These are phyloP conservation scores for Halophytophthora batemanensis DNA, from an alignment of 352 stramenopile species.

Conservation along the genomic window DNA sequence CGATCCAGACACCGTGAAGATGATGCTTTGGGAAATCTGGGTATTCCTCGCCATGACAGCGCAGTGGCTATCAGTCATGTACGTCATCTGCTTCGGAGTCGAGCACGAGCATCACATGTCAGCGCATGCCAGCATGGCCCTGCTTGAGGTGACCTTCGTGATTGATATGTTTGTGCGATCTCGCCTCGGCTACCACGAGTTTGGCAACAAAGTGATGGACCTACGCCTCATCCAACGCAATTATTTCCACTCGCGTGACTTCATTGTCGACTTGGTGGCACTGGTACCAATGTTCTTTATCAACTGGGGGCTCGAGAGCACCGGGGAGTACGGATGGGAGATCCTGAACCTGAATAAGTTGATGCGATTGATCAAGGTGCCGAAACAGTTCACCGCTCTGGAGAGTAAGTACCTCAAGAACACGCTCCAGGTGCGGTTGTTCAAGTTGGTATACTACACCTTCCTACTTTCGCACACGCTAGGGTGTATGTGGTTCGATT, in stretches of 20 bases:
- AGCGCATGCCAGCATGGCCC: constrained; percentile 26
- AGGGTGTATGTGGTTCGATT: constrained; percentile 67
- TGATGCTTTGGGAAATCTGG: constrained; percentile 61
- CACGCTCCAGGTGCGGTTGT: constrained; percentile 55
- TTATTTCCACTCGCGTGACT: constrained; percentile 47
- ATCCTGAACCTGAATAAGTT: constrained; percentile 72
- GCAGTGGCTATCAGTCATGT: constrained; percentile 45
- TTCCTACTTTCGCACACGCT: constrained; percentile 59
- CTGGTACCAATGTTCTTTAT: constrained; percentile 49
- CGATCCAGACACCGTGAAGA: constrained; percentile 47
- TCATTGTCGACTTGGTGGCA: constrained; percentile 44
- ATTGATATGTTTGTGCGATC: constrained; percentile 54
- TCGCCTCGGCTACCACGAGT: constrained; percentile 56
- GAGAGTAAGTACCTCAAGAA: constrained; percentile 66
- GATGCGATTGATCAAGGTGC: constrained; percentile 52
- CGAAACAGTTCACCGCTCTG: constrained; percentile 41
- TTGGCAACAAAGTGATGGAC: constrained; percentile 73
- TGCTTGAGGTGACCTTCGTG: constrained; percentile 49
- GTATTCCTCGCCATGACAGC: constrained; percentile 50
- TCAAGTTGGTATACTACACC: constrained; percentile 78
- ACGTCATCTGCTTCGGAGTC: constrained; percentile 45
- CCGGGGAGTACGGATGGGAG: constrained; percentile 19
- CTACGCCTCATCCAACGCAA: constrained; percentile 29
- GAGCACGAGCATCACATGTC: background rate
- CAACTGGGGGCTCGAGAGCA: constrained; percentile 30